Evolutionary conservation across 106 monocot species (phyloP).

Genomic region (Dendrobium catenatum): DNA sequence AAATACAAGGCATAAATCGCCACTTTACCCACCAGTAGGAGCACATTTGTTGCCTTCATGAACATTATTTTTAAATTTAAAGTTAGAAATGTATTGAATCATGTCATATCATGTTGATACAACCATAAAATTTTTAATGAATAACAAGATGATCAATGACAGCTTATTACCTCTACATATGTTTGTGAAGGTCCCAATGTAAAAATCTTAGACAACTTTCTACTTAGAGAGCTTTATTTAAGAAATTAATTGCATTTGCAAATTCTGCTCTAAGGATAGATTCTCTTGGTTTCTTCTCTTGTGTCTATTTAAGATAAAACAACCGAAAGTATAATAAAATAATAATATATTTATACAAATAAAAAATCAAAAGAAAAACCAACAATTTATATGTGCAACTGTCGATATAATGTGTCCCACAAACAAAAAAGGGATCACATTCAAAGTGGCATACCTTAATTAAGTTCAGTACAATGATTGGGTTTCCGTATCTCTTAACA

Average conservation of each 20-base stretch:
- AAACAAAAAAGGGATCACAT: neutral
- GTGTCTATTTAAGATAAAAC: constrained; percentile 31
- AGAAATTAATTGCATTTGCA: constrained; percentile 60
- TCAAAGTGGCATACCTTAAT: constrained; percentile 50
- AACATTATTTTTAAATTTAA: constrained; percentile 1
- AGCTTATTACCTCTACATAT: constrained; percentile 47
- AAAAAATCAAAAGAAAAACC: neutral
- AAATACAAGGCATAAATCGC: constrained; percentile 49
- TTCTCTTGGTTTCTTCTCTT: constrained; percentile 78
- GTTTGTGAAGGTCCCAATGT: constrained; percentile 69
- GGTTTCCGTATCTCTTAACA: constrained; percentile 71
- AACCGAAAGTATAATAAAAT: neutral
- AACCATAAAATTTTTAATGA: neutral
- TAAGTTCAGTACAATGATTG: constrained; percentile 72
- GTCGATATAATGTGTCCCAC: neutral
- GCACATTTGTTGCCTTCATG: constrained; percentile 61
- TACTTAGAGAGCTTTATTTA: constrained; percentile 51
- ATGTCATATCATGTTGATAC: neutral
- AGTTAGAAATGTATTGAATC: constrained; percentile 7
- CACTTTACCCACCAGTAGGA: constrained; percentile 55
- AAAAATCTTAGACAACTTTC: constrained; percentile 52
- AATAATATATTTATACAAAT: neutral
- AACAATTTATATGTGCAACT: neutral
- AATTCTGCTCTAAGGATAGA: constrained; percentile 76
- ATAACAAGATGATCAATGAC: neutral